These are phyloP conservation scores for Capronia epimyces DNA, from an alignment of 2,329 filamentous ascomycete species.

Conservation along the genomic window DNA sequence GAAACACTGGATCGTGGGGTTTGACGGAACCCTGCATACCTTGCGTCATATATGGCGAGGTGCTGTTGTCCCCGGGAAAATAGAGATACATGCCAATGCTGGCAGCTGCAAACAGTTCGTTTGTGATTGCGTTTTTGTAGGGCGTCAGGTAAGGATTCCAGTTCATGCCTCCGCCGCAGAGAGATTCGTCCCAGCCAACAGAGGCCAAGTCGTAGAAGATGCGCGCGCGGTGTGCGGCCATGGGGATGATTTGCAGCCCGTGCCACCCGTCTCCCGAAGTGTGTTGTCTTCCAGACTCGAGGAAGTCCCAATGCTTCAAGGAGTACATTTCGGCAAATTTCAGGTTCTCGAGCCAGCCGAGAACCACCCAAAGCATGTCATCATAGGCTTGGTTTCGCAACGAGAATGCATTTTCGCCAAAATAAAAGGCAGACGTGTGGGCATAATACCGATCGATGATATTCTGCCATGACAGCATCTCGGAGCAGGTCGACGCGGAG, in stretches of 20 bases:
- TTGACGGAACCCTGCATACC: slow-evolving; percentile 30
- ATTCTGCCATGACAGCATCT: slow-evolving; percentile 59
- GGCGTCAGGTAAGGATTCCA: slow-evolving; percentile 77
- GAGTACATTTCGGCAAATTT: slow-evolving; percentile 70
- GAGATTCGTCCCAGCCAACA: slow-evolving; percentile 70
- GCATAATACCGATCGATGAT: slow-evolving; percentile 77
- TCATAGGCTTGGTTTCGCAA: slow-evolving; percentile 78
- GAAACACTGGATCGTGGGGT: slow-evolving; percentile 57
- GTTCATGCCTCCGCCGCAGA: slow-evolving; percentile 83
- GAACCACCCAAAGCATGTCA: slow-evolving; percentile 91
- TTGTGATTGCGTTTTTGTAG: slow-evolving; percentile 96
- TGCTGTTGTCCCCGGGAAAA: slow-evolving; percentile 73
- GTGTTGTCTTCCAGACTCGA: slow-evolving; percentile 24
- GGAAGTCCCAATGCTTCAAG: slow-evolving; percentile 50
- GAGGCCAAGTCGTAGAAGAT: slow-evolving; percentile 80
- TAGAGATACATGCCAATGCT: slow-evolving; percentile 85
- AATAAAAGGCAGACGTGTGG: slow-evolving; percentile 72
- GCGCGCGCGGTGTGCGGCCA: slow-evolving; percentile 76
- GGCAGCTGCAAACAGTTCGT: slow-evolving; percentile 79
- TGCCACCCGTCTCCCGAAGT: slow-evolving; percentile 54
- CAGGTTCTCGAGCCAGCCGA: slow-evolving; percentile 81
- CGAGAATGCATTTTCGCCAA: slow-evolving; percentile 72
- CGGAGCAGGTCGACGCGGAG: slow-evolving; percentile 30
- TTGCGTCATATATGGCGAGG: slow-evolving; percentile 56
- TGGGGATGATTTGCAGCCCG: slow-evolving; percentile 65